Percentiles rank a stretch among this genome's conserved stretches.
Evolutionary conservation across 371 early-diverging fungal genomes (phyloP).

Genomic region (Paraphysoderma sedebokerense): DNA sequence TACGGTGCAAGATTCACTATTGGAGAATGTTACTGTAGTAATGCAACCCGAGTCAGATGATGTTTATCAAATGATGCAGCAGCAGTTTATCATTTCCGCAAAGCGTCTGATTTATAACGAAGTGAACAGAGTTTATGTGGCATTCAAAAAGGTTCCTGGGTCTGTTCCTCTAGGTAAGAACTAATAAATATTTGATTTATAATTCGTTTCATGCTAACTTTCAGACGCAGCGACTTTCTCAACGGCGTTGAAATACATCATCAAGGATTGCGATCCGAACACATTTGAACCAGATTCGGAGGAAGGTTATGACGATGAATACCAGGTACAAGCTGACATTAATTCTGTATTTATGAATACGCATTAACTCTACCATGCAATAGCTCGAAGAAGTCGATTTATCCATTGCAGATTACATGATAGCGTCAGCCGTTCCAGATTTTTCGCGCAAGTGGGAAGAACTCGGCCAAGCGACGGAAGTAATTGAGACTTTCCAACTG

Average conservation of each 20-base stretch:
- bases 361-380: neutral
- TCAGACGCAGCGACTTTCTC: slow-evolving; percentile 45
- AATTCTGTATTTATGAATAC: neutral
- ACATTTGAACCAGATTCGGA: slow-evolving; percentile 70
- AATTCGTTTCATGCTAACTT: neutral
- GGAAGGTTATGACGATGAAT: slow-evolving; percentile 89
- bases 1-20: slow-evolving; percentile 75
- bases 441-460: slow-evolving; percentile 63
- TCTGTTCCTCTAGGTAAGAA: slow-evolving; percentile 4
- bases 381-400: slow-evolving; percentile 76
- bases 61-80: slow-evolving; percentile 26
- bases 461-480: slow-evolving; percentile 42
- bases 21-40: slow-evolving; percentile 75
- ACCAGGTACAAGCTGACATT: slow-evolving; percentile 26
- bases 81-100: slow-evolving; percentile 36
- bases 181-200: neutral
- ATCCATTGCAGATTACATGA: slow-evolving; percentile 69
- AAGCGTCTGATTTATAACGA: slow-evolving; percentile 52
- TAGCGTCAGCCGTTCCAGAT: slow-evolving; percentile 57
- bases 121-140: slow-evolving; percentile 67
- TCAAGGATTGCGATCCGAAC: slow-evolving; percentile 88
- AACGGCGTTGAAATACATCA: slow-evolving; percentile 71
- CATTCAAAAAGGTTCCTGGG: slow-evolving; percentile 28
- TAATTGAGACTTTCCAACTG: slow-evolving; percentile 71
- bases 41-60: slow-evolving; percentile 60